A percentile compares a stretch with the other conserved stretches of the same genome.
These are phyloP conservation scores for Ustanciosporium gigantosporum DNA, from an alignment of 1,284 basidiomycete species.

Conservation along the genomic window DNA sequence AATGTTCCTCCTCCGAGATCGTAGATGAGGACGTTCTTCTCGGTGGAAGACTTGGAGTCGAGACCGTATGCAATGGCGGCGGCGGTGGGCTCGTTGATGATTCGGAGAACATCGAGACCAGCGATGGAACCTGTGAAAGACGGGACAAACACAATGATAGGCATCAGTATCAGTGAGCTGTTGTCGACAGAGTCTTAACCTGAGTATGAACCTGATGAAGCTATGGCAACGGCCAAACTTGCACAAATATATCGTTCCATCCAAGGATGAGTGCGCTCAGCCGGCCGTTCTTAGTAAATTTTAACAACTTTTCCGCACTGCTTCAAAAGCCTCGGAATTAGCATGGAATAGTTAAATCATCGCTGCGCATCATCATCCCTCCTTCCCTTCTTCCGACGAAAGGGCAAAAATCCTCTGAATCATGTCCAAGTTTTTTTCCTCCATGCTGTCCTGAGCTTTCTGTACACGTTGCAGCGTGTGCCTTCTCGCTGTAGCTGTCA, in stretches of 20 bases:
- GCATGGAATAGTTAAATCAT: constrained; percentile 60
- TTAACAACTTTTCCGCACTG: constrained; percentile 44
- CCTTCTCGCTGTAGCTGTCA: too few species aligned
- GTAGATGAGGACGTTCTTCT: constrained; percentile 99
- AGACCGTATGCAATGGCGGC: constrained; percentile 67
- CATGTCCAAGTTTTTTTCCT: too few species aligned
- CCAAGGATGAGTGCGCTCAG: constrained; percentile 39
- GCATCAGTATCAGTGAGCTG: neutral
- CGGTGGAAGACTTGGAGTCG: constrained; percentile 62
- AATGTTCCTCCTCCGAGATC: constrained; percentile 92
- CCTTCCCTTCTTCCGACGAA: too few species aligned
- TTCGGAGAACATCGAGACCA: constrained; percentile 71
- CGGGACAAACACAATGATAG: constrained; percentile 6
- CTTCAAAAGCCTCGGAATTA: constrained; percentile 55
- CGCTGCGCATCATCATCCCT: constrained; percentile 49
- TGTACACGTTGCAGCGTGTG: too few species aligned
- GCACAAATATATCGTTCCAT: neutral
- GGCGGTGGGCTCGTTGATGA: constrained; percentile 70
- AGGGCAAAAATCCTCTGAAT: too few species aligned
- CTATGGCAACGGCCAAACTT: too few species aligned
- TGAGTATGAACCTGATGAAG: too few species aligned
- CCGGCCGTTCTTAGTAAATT: constrained; percentile 52
- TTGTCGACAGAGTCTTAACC: too few species aligned
- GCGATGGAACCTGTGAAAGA: constrained; percentile 66
- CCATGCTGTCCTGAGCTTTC: too few species aligned